Evolutionary conservation across 306 rosid species (phyloP).

Genomic region (Rubus idaeus): DNA sequence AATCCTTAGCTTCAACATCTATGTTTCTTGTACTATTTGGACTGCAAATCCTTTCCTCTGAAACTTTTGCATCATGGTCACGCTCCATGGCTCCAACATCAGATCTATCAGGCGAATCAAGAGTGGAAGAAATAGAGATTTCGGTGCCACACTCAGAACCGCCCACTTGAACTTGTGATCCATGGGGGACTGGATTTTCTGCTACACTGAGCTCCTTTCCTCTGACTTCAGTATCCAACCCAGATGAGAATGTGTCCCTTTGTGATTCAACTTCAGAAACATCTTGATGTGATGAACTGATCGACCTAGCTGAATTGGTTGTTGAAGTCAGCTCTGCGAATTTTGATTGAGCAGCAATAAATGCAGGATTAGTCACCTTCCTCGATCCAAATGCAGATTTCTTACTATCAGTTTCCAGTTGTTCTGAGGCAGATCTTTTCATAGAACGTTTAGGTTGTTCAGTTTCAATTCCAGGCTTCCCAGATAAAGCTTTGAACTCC

Average conservation of each 20-base stretch:
- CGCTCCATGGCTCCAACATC: slow-evolving; percentile 54
- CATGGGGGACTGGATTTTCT: slow-evolving; percentile 47
- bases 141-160: slow-evolving; percentile 86
- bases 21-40: slow-evolving; percentile 25
- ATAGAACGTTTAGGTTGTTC: slow-evolving; percentile 52
- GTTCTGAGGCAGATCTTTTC: slow-evolving; percentile 59
- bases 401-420: slow-evolving; percentile 68
- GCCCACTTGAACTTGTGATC: slow-evolving; percentile 48
- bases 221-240: slow-evolving; percentile 38
- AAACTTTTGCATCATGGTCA: slow-evolving; percentile 48
- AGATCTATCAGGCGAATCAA: slow-evolving; percentile 79
- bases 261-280: slow-evolving; percentile 52
- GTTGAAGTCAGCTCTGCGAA: slow-evolving; percentile 61
- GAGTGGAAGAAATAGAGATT: slow-evolving; percentile 80
- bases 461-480: slow-evolving; percentile 44
- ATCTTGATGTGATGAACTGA: slow-evolving; percentile 44
- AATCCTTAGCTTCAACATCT: slow-evolving; percentile 36
- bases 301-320: slow-evolving; percentile 39
- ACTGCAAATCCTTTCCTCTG: slow-evolving; percentile 42
- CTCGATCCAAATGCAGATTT: slow-evolving; percentile 56
- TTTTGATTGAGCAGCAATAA: slow-evolving; percentile 72
- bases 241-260: slow-evolving; percentile 34
- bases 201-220: slow-evolving; percentile 39
- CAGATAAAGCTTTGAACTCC: slow-evolving; percentile 42
- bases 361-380: slow-evolving; percentile 65